Conservation (phyloP, 495 filamentous ascomycete species). For the Stereocaulon alpinum region DNA sequence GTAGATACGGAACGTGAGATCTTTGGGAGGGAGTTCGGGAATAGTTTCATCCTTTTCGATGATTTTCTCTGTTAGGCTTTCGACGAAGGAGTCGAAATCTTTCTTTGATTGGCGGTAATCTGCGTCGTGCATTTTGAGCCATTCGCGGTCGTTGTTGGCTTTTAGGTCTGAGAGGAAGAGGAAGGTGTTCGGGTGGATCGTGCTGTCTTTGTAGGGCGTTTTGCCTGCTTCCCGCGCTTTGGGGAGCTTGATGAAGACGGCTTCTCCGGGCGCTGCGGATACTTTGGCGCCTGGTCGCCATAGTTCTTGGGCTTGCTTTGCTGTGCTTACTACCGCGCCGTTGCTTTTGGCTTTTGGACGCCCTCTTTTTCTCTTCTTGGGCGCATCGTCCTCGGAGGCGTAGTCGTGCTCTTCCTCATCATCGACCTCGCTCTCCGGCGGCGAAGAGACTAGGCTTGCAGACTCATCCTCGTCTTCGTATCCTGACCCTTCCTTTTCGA, state of each 20-base stretch:
- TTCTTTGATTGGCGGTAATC: conserved; percentile 66
- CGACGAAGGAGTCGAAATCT: conserved; percentile 70
- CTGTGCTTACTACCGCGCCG: conserved; percentile 6
- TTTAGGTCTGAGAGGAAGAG: conserved; percentile 66
- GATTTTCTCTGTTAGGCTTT: conserved; percentile 57
- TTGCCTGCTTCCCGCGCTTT: conserved; percentile 57
- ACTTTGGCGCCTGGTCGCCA: conserved; percentile 49
- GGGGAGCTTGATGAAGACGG: conserved; percentile 58
- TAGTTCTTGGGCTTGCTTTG: conserved; percentile 39
- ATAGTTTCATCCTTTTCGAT: conserved; percentile 63
- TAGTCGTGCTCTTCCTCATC: conserved; percentile 22
- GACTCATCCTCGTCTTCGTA: conserved; percentile 30
- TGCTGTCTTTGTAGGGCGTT: conserved; percentile 55
- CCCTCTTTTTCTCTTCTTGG: conserved; percentile 19
- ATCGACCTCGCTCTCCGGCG: conserved; percentile 23
- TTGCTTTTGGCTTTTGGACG: conserved; percentile 19
- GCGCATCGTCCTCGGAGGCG: conserved; percentile 26
- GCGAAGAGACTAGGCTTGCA: conserved; percentile 18
- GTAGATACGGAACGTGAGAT: conserved; percentile 79
- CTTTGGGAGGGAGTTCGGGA: conserved; percentile 71
- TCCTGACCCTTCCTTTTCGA: conserved; percentile 26
- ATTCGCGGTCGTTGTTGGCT: conserved; percentile 67
- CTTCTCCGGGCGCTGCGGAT: conserved; percentile 49
- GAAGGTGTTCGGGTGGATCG: conserved; percentile 71
- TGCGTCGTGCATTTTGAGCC: conserved; percentile 75